Evolutionary conservation across 306 rosid genomes (phyloP).

Genomic region (Quercus dentata): DNA sequence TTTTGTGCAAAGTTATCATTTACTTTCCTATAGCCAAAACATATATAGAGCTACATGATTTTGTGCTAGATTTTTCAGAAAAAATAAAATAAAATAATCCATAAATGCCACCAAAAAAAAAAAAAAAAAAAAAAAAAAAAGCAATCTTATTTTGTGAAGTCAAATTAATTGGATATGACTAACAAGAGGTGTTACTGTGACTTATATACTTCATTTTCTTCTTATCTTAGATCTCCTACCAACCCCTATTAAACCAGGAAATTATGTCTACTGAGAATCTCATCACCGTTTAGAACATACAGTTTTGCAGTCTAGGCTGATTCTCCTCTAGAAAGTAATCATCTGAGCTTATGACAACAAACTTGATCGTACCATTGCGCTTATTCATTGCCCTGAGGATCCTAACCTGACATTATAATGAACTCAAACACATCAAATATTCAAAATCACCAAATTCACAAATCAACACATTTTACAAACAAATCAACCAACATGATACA

Average conservation of each 20-base stretch:
- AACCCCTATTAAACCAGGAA: background rate
- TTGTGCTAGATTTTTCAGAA: too few relatives aligned
- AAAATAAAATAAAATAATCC: too few relatives aligned
- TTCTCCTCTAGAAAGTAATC: slow-evolving; percentile 66
- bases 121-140: too few relatives aligned
- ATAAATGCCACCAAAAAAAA: too few relatives aligned
- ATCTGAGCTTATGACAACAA: slow-evolving; percentile 79
- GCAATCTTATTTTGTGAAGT: background rate
- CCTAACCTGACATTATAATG: slow-evolving; percentile 46
- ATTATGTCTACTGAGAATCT: background rate
- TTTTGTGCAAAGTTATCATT: too few relatives aligned
- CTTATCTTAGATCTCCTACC: background rate
- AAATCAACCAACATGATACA: background rate
- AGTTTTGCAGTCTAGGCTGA: slow-evolving; percentile 72
- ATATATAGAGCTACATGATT: too few relatives aligned
- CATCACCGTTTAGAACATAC: slow-evolving; percentile 9
- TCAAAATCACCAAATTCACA: background rate
- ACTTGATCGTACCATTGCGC: slow-evolving; percentile 57
- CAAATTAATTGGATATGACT: background rate
- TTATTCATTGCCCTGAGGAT: slow-evolving; percentile 52
- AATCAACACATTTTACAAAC: background rate
- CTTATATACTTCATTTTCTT: background rate
- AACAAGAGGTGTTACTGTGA: too few relatives aligned
- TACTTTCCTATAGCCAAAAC: too few relatives aligned
- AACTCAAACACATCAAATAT: background rate